Conservation (phyloP, 441 rosid species). For the Populus trichocarpa region DNA sequence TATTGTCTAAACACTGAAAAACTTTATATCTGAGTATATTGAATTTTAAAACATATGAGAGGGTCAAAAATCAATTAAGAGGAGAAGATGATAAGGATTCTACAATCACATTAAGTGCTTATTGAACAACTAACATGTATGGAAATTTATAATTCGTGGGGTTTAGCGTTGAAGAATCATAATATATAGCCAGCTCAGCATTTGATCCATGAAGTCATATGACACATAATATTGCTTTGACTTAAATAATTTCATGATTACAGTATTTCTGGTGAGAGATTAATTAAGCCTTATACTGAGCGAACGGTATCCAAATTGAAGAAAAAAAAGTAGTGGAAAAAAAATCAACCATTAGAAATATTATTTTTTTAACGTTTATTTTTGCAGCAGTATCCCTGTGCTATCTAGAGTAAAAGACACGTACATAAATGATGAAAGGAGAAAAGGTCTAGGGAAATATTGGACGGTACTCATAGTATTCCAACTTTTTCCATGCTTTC, state of each 20-base stretch:
- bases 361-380: neutral
- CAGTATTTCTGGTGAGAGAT: slow-evolving; percentile 4
- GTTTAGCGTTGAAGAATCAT: slow-evolving; percentile 2
- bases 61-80: slow-evolving; percentile 9
- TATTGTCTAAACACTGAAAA: too few relatives aligned
- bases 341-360: neutral
- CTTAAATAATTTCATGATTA: slow-evolving; percentile 43
- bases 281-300: too few relatives aligned
- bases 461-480: slow-evolving; percentile 22
- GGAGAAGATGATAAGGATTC: slow-evolving; percentile 17
- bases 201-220: slow-evolving; percentile 21
- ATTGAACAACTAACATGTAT: neutral
- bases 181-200: slow-evolving; percentile 4
- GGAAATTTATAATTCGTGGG: slow-evolving; percentile 23
- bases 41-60: neutral
- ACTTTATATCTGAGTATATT: too few relatives aligned
- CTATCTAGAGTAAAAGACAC: neutral
- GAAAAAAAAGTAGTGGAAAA: neutral
- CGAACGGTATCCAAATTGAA: neutral
- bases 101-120: slow-evolving; percentile 7
- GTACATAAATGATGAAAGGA: neutral
- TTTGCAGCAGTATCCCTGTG: neutral
- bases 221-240: slow-evolving; percentile 34
- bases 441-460: slow-evolving; percentile 14
- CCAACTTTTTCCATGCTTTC: slow-evolving; percentile 25